Percentiles rank a stretch among this genome's conserved stretches.
phyloP scores from a whole-genome alignment of 176 grass and related monocot genomes.

The Areca catechu region DNA sequence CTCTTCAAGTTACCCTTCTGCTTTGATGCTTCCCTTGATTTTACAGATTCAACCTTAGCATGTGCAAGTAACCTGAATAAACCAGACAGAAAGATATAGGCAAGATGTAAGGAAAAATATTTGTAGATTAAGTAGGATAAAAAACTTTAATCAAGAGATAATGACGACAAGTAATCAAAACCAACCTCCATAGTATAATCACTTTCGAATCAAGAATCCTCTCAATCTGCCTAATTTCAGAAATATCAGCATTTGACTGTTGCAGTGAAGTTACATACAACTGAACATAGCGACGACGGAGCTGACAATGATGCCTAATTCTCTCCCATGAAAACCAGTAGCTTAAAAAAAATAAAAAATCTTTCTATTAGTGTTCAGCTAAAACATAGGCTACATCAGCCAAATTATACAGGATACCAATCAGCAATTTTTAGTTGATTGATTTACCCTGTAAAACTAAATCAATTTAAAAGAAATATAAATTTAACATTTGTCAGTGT shows the following conservation, averaged over 20 bases:
- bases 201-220: conserved; percentile 88
- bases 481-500: too few species aligned
- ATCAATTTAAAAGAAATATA: too few species aligned
- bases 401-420: too few species aligned
- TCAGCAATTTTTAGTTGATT: too few species aligned
- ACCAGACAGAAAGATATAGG: too few species aligned
- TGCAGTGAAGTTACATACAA: conserved; percentile 71
- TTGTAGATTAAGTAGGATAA: too few species aligned
- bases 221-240: conserved; percentile 83
- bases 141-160: too few species aligned
- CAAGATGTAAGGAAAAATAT: too few species aligned
- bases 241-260: conserved; percentile 58
- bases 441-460: too few species aligned
- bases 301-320: conserved; percentile 83
- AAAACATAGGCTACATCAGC: too few species aligned
- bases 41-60: conserved; percentile 94
- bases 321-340: conserved; percentile 80
- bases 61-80: conserved; percentile 78
- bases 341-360: conserved; percentile 17
- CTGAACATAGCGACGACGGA: conserved; percentile 85
- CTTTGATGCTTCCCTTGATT: conserved; percentile 61
- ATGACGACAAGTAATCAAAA: neutral
- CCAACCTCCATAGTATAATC: conserved; percentile 90
- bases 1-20: conserved; percentile 59
- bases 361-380: too few species aligned